Evolutionary conservation across 23 red algal species (phyloP), one percentile per base, ranked within the genome.

Genomic region (Rhodosorus marinus): DNA sequence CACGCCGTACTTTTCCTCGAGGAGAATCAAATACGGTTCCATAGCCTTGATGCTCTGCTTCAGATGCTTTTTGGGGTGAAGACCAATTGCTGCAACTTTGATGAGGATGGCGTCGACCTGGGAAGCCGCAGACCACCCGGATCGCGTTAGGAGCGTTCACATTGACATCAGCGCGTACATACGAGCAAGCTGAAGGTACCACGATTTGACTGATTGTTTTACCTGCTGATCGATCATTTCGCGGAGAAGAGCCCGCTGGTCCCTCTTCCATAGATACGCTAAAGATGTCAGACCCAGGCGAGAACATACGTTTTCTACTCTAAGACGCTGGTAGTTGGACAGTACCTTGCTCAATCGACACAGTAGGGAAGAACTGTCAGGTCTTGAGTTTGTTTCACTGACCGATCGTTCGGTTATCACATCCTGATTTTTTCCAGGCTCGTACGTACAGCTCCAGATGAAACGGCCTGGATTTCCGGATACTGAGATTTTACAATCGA

Each of bases 261-360:
- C 40, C 26, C 79, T 56, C 25, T 57, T 74, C 90, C 90, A 98
- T 9, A 98, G 54, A 53, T 65, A 70, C 0, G 90, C 70, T 5
- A 85, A 20, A 6, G 63, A 73, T 15, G 70, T 48, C 60, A 98
- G 33, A 8, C 49, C 41, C 14, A 52, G 47, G 8, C 78, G 66
- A 1, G 26, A 54, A 2, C 57, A 70, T 20, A 77, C 79, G 61
- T 53, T 62, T 62, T 98, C 90, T 5, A 98, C 72, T 7, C 90
- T 65, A 23, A 80, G 53, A 3, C 90, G 78, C 54, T 98, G 90
- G 50, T 98, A 98, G 38, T 98, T 74, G 22, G 90, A 98, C 63
- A 78, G 74, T 11, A n/a, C n/a, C n/a, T n/a, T n/a, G n/a, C n/a
- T n/a, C n/a, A n/a, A n/a, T n/a, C n/a, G n/a, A n/a, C n/a, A n/a